Percentiles rank a stretch among this genome's conserved stretches.
These are phyloP conservation scores for Penicillium crystallinum DNA, from an alignment of 495 filamentous ascomycete species.

Conservation along the genomic window DNA sequence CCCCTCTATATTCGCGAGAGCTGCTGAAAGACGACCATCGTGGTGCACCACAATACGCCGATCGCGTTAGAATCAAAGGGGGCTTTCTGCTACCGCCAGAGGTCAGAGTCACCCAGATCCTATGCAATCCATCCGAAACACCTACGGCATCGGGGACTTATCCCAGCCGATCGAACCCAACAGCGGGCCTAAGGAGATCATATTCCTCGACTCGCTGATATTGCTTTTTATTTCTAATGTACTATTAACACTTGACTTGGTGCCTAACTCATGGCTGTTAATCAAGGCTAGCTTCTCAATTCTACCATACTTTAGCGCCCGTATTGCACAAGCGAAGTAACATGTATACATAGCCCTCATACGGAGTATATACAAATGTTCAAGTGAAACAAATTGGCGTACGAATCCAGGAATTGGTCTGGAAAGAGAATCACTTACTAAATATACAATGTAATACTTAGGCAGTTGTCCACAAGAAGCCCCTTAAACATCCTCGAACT, in stretches of 20 bases:
- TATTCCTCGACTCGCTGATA: not conserved
- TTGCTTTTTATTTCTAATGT: not conserved
- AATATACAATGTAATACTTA: too few relatives aligned
- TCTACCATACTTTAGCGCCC: too few relatives aligned
- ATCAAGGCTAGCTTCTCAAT: too few relatives aligned
- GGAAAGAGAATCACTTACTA: too few relatives aligned
- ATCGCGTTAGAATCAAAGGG: slow-evolving; percentile 3
- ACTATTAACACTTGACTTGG: too few relatives aligned
- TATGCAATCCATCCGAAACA: not conserved
- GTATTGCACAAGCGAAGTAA: not conserved
- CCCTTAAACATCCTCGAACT: too few relatives aligned
- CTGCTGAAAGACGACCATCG: not conserved
- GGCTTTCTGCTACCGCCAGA: slow-evolving; percentile 6
- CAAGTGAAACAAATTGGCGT: too few relatives aligned
- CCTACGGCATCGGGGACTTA: not conserved
- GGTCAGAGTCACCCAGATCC: slow-evolving; percentile 2
- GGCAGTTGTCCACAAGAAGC: too few relatives aligned
- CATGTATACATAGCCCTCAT: too few relatives aligned
- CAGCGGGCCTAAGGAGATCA: not conserved
- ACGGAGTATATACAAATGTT: too few relatives aligned
- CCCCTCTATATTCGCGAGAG: slow-evolving; percentile 4
- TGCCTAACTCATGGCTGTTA: too few relatives aligned
- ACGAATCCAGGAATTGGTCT: too few relatives aligned
- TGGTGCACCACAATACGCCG: not conserved
- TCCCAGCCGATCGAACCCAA: not conserved